Base-by-base conservation (phyloP, 768 basidiomycete species). In the Amanita pseudoporphyria region DNA sequence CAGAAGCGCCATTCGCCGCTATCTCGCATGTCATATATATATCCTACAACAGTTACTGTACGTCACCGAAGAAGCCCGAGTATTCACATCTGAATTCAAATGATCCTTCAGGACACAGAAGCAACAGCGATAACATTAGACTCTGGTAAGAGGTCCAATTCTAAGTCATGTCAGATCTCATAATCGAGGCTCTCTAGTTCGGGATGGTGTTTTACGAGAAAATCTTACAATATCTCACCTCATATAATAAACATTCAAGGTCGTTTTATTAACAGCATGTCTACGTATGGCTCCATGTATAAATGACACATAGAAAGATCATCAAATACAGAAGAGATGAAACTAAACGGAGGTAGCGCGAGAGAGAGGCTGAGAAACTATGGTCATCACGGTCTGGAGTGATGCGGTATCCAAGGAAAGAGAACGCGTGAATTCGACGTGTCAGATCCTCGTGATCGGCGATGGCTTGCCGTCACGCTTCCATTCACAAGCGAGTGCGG, bases 21-120 rank as follows among this genome's bases (percentile, higher is more conserved):
- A 51, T 67, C 67, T 5, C 72, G 83, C 10, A 66, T 72, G 7
- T 71, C 75, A 30, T 85, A 84, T 60, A 78, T 81, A 30, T 84
- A 82, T 57, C 66, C 79, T 2, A 87, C 84, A 1, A 81, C 82
- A 31, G 82, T 82, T 6, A 81, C 82, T 49, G 84, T 83, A 62
- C 53, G 74, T 69, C 47, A 33, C 7, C 7, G 51, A 41, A 28
- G 21, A 9, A 18, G 18, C 24, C 16, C 2, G 30, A 32, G 16
- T 46, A 16, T 1, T 40, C 45, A 30, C 47, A 14, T 26, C 36
- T 49, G 51, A 14, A 18, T 44, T 26, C 42, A 22, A 49, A 19
- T 36, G 21, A 31, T 28, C 14, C 39, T 33, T 9, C 45, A 83
- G 82, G 80, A 85, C 57, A 84, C 81, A 7, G 70, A 69, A 53